Evolutionary conservation across 2,329 filamentous ascomycete species (phyloP), one percentile per base, ranked within the genome.

Genomic region (Cladorrhinum sp.): DNA sequence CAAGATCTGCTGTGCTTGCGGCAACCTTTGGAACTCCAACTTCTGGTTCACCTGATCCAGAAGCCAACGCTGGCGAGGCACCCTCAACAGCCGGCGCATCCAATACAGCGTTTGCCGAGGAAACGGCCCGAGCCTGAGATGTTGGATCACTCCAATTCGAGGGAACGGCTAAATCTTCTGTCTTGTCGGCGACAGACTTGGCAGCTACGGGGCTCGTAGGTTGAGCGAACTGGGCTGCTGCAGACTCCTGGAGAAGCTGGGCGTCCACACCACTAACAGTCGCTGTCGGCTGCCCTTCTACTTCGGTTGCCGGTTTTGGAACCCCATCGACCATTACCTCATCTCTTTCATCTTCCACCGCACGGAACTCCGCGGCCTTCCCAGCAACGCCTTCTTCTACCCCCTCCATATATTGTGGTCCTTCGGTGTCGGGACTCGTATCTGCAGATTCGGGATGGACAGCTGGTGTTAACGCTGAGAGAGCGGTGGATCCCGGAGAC

Each of bases 391-490:
- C 79, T 62, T 80, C 77, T 22, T 81, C 78, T 20, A 59, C 64
- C n/a, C 75, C 75, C 32, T 86, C 79, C 16, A 78, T 72, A 66
- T 83, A 84, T 49, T 83, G 81, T 52, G 83, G 78, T 18, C 79
- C 81, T 53, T 92, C 88, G 58, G 88, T 84, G 58, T 89, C 89
- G 1, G 89, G 87, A 67, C 89, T 92, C 1, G 90, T 92, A 66
- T 89, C 87, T 1, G 89, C 85, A 1, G 90, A 92, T 6, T 81
- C 82, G 64, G 88, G 84, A 62, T 87, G 83, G 41, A 87, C 81
- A 36, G 82, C 83, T 1, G 91, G 89, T 0, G 91, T 95, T 22
- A 88, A 85, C 58, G 86, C 86, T 49, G 89, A 92, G 67, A 88
- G 87, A 1, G 87, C 83, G 29, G 89, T 92, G 5, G 91, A 93